Conservation (phyloP, 169 alveolate genomes). For the Babesia gibsoni region DNA sequence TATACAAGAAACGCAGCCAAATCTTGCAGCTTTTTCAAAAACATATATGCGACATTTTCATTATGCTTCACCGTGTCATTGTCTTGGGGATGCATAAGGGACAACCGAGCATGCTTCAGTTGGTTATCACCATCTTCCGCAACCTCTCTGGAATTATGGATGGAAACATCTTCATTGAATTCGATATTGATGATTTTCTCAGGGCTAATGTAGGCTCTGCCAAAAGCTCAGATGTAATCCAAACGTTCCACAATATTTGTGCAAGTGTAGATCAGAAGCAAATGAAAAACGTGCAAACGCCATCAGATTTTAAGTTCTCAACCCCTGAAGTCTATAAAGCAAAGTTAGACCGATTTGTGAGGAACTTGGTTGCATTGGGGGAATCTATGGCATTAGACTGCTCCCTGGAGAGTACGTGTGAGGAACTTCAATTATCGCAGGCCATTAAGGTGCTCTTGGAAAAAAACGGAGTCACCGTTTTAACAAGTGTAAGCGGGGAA, state of each 20-base stretch:
- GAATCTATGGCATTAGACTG: constrained; percentile 28
- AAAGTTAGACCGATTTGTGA: constrained; percentile 36
- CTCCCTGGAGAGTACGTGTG: constrained; percentile 23
- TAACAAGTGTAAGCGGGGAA: constrained; percentile 9
- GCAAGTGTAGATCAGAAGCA: constrained; percentile 25
- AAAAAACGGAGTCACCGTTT: constrained; percentile 29
- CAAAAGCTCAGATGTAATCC: constrained; percentile 50
- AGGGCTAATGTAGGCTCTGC: constrained; percentile 4
- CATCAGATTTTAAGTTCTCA: constrained; percentile 30
- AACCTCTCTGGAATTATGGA: constrained; percentile 55
- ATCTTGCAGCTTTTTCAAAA: constrained; percentile 27
- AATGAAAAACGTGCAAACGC: constrained; percentile 21
- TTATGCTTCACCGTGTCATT: constrained; percentile 48
- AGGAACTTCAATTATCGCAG: constrained; percentile 52
- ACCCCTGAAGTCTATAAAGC: constrained; percentile 16
- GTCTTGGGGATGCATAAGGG: constrained; percentile 44
- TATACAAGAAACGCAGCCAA: constrained; percentile 48
- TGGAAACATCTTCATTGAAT: constrained; percentile 53
- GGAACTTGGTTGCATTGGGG: constrained; percentile 33
- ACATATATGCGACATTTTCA: constrained; percentile 46
- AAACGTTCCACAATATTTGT: constrained; percentile 52
- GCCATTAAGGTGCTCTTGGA: constrained; percentile 40
- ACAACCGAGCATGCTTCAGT: constrained; percentile 28
- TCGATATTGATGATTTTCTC: constrained; percentile 59
- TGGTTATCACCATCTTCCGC: constrained; percentile 44